Evolutionary conservation across 306 rosid species (phyloP).

Genomic region (Calophaca sinica): DNA sequence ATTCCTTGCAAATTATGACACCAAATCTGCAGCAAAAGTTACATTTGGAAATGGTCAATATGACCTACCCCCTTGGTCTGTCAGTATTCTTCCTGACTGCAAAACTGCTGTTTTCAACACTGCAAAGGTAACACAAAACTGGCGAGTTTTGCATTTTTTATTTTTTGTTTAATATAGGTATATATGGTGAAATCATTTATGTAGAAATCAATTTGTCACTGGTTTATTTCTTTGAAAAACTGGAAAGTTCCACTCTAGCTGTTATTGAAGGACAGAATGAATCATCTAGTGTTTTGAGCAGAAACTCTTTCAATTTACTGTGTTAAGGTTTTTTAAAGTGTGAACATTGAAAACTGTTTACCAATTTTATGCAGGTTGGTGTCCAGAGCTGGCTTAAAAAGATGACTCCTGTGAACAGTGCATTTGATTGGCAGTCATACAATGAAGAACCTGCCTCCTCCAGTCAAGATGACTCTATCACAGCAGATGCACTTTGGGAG

Average conservation of each 20-base stretch:
- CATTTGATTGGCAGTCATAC: constrained; percentile 65
- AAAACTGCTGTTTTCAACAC: constrained; percentile 75
- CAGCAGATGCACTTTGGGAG: constrained; percentile 70
- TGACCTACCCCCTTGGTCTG: constrained; percentile 85
- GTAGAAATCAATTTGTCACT: background rate
- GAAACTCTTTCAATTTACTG: background rate
- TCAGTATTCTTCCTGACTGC: constrained; percentile 91
- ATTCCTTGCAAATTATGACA: constrained; percentile 78
- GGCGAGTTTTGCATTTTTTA: background rate
- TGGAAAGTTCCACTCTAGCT: background rate
- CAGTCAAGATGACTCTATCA: constrained; percentile 50
- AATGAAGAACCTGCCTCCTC: constrained; percentile 67
- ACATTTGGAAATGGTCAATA: constrained; percentile 66
- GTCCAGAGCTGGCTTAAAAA: constrained; percentile 50
- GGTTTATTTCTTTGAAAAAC: constrained; percentile 14
- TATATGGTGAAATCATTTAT: constrained; percentile 16
- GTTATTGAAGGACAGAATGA: constrained; percentile 2
- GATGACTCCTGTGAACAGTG: constrained; percentile 53
- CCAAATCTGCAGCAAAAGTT: constrained; percentile 56
- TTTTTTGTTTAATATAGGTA: background rate
- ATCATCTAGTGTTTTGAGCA: constrained; percentile 12
- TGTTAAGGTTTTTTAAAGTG: background rate
- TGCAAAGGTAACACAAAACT: constrained; percentile 66
- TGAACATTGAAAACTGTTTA: constrained; percentile 13
- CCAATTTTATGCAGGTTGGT: constrained; percentile 61